Evolutionary conservation across 1,284 basidiomycete species (phyloP).

Genomic region (Puccinia triticina): DNA sequence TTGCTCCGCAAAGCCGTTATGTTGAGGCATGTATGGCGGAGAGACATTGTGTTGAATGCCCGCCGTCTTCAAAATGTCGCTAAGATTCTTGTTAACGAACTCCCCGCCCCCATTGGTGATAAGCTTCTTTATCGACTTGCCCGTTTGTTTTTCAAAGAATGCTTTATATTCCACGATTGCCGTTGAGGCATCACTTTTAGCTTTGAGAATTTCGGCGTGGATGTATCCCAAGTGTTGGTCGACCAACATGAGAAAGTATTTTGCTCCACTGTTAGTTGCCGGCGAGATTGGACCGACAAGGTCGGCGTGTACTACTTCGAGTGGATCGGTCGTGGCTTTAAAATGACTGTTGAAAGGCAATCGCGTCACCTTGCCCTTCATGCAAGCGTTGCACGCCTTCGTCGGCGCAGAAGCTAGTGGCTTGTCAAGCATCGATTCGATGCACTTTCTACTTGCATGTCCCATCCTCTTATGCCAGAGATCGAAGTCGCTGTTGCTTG

Average conservation of each 20-base stretch:
- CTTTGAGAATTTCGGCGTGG: neutral
- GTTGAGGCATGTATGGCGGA: neutral
- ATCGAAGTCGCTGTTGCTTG: too few relatives aligned
- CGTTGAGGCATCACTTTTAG: too few relatives aligned
- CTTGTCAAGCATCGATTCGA: too few relatives aligned
- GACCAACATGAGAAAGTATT: neutral
- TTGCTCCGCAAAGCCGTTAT: too few relatives aligned
- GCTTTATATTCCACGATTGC: neutral
- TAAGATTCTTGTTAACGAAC: neutral
- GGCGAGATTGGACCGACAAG: neutral
- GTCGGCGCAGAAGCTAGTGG: too few relatives aligned
- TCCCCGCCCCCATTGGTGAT: neutral
- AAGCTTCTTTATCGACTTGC: neutral
- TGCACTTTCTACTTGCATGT: too few relatives aligned
- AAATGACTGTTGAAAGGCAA: too few relatives aligned
- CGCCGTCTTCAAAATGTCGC: neutral
- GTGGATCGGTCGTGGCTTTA: neutral
- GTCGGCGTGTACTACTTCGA: neutral
- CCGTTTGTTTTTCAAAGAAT: neutral
- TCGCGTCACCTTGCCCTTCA: too few relatives aligned
- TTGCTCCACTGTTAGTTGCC: neutral
- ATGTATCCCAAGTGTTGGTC: neutral
- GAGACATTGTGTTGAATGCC: neutral
- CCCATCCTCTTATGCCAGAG: too few relatives aligned
- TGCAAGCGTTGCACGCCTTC: too few relatives aligned